Evolutionary conservation across 2,329 filamentous ascomycete species (phyloP).

Genomic region (Diaporthe caulivora): DNA sequence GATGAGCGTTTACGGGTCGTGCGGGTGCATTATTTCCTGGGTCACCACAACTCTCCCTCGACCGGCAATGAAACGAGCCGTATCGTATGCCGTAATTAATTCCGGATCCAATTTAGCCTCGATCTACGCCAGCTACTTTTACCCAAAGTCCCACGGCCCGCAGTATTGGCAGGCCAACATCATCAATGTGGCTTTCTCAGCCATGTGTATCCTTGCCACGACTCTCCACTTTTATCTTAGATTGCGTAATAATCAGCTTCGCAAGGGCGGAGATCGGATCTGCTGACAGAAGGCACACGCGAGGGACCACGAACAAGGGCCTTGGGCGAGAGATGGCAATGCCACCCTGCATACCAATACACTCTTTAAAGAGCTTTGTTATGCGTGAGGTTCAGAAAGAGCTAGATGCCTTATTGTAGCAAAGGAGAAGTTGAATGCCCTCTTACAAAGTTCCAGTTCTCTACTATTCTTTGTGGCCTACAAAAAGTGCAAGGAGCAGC

Average conservation of each 20-base stretch:
- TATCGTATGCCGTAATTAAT: not conserved
- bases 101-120: slow-evolving; percentile 5
- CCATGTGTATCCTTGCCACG: slow-evolving; percentile 39
- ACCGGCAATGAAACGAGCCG: not conserved
- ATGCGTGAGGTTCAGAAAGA: too few species aligned
- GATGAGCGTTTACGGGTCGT: slow-evolving; percentile 21
- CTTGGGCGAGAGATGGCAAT: slow-evolving; percentile 38
- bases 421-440: too few species aligned
- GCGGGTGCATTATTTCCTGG: slow-evolving; percentile 13
- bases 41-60: slow-evolving; percentile 1
- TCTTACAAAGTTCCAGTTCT: too few species aligned
- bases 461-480: too few species aligned
- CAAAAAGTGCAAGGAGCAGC: too few species aligned
- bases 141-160: slow-evolving; percentile 35
- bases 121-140: slow-evolving; percentile 35
- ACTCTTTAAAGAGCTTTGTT: slow-evolving; percentile 28
- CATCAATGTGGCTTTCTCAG: slow-evolving; percentile 40
- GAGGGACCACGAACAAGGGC: slow-evolving; percentile 29
- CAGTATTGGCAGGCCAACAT: slow-evolving; percentile 41
- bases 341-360: slow-evolving; percentile 38
- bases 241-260: slow-evolving; percentile 38
- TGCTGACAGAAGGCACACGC: not conserved
- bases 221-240: slow-evolving; percentile 38
- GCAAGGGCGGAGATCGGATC: slow-evolving; percentile 31
- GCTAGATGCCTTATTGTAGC: too few species aligned